These are phyloP conservation scores for Xylaria sp. DNA, from an alignment of 2,329 filamentous ascomycete genomes.

Conservation along the genomic window DNA sequence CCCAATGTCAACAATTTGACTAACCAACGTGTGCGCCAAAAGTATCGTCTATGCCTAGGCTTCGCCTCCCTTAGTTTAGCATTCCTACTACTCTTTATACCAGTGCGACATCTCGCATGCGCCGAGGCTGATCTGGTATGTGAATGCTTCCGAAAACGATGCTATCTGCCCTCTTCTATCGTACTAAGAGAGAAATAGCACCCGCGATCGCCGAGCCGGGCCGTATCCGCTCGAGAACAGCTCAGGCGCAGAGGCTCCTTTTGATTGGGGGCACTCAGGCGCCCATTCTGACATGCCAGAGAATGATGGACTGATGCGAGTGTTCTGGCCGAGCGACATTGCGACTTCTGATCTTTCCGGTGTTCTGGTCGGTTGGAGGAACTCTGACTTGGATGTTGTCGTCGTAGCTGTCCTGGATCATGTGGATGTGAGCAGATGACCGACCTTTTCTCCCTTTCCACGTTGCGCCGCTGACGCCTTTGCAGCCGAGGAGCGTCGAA, in stretches of 20 bases:
- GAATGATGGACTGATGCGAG: constrained; percentile 87
- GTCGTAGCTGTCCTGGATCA: constrained; percentile 86
- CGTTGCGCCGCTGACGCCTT: constrained; percentile 24
- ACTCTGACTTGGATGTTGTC: constrained; percentile 84
- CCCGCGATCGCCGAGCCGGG: constrained; percentile 68
- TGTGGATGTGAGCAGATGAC: constrained; percentile 65
- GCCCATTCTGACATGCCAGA: constrained; percentile 55
- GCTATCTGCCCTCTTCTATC: not conserved
- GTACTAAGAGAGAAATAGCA: constrained; percentile 47
- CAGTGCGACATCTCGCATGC: constrained; percentile 74
- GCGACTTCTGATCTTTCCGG: constrained; percentile 66
- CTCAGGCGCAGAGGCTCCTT: constrained; percentile 91
- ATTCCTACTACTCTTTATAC: constrained; percentile 79
- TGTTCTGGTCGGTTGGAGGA: constrained; percentile 91
- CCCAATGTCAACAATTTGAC: not conserved
- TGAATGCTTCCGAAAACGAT: constrained; percentile 20
- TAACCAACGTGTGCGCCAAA: constrained; percentile 9
- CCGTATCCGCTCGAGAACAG: constrained; percentile 93
- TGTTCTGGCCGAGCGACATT: constrained; percentile 96
- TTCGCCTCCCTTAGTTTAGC: constrained; percentile 76
- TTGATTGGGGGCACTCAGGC: constrained; percentile 44
- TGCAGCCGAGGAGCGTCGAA: constrained; percentile 71
- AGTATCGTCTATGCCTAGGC: constrained; percentile 82
- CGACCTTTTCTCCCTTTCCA: not conserved
- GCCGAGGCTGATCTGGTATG: constrained; percentile 75